A percentile compares a stretch with the other conserved stretches of the same genome.
phyloP scores from a whole-genome alignment of 2,329 filamentous ascomycete species.

The Neocucurbitaria cava region DNA sequence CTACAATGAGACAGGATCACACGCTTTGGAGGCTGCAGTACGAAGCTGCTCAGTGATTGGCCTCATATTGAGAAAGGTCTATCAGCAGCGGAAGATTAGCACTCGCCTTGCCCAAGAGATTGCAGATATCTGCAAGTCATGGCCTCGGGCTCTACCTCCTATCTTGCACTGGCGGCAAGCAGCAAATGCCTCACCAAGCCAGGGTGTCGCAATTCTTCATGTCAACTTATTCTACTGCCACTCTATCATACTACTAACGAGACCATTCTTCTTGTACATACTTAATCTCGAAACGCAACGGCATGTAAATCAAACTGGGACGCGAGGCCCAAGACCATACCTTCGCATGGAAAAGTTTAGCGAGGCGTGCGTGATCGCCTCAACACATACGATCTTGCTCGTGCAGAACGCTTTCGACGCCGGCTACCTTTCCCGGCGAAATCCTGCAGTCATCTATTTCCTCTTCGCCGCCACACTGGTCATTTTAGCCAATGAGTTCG shows the following conservation, averaged over 20 bases:
- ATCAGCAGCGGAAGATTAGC: slow-evolving; percentile 66
- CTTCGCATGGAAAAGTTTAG: slow-evolving; percentile 58
- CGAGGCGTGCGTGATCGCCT: slow-evolving; percentile 52
- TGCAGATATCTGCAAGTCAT: slow-evolving; percentile 60
- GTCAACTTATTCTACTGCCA: slow-evolving; percentile 68
- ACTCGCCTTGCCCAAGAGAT: slow-evolving; percentile 65
- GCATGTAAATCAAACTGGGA: slow-evolving; percentile 36
- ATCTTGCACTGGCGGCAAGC: slow-evolving; percentile 61
- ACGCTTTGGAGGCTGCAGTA: slow-evolving; percentile 63
- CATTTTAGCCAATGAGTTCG: slow-evolving; percentile 51
- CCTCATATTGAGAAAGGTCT: slow-evolving; percentile 65
- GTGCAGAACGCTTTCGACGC: slow-evolving; percentile 52
- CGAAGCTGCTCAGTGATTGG: slow-evolving; percentile 66
- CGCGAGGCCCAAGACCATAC: slow-evolving; percentile 35
- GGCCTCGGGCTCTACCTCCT: slow-evolving; percentile 58
- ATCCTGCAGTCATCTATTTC: slow-evolving; percentile 52
- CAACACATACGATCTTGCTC: slow-evolving; percentile 50
- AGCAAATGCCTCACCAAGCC: slow-evolving; percentile 53
- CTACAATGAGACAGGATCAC: slow-evolving; percentile 46
- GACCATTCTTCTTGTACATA: slow-evolving; percentile 69
- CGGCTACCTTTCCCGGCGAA: slow-evolving; percentile 49
- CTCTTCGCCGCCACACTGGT: slow-evolving; percentile 51
- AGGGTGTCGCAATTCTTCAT: slow-evolving; percentile 67
- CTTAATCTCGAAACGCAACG: slow-evolving; percentile 55
- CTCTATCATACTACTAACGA: slow-evolving; percentile 67